phyloP scores from a whole-genome alignment of 2,329 filamentous ascomycete genomes.

The Pyrenophora seminiperda region DNA sequence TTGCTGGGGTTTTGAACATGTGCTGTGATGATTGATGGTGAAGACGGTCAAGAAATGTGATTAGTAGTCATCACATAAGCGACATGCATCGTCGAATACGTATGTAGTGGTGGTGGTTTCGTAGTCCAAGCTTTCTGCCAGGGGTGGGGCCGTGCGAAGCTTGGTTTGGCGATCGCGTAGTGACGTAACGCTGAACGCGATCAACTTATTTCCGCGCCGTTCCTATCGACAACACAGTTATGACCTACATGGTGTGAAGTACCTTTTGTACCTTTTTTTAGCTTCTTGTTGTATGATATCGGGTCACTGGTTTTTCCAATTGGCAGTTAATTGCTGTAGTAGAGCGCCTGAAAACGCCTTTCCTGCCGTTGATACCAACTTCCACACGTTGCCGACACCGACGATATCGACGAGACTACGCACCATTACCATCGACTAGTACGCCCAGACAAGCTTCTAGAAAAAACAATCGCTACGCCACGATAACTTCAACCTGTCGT shows the following conservation, averaged over 20 bases:
- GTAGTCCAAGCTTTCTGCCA: not conserved
- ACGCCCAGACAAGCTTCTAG: slow-evolving; percentile 4
- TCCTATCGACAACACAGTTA: slow-evolving; percentile 1
- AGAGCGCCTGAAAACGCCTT: not conserved
- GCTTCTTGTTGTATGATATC: slow-evolving; percentile 1
- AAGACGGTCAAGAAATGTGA: no score
- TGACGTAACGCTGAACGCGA: slow-evolving; percentile 26
- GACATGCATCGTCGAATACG: no score
- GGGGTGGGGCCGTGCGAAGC: not conserved
- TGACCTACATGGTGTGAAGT: slow-evolving; percentile 2
- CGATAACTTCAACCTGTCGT: slow-evolving; percentile 11
- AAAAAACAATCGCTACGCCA: no score
- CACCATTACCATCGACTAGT: no score
- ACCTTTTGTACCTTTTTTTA: slow-evolving; percentile 1
- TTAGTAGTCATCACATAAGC: no score
- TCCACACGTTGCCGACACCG: not conserved
- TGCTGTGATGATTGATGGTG: slow-evolving; percentile 6
- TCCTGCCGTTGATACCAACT: not conserved
- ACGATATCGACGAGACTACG: no score
- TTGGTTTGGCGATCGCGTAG: not conserved
- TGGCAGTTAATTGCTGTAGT: slow-evolving; percentile 15
- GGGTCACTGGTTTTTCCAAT: slow-evolving; percentile 4
- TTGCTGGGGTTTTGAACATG: no score
- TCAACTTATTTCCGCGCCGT: slow-evolving; percentile 22
- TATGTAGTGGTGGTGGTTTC: slow-evolving; percentile 1